These are phyloP conservation scores for Aristolochia fimbriata DNA, from an alignment of 164 flowering plant species.

Conservation along the genomic window DNA sequence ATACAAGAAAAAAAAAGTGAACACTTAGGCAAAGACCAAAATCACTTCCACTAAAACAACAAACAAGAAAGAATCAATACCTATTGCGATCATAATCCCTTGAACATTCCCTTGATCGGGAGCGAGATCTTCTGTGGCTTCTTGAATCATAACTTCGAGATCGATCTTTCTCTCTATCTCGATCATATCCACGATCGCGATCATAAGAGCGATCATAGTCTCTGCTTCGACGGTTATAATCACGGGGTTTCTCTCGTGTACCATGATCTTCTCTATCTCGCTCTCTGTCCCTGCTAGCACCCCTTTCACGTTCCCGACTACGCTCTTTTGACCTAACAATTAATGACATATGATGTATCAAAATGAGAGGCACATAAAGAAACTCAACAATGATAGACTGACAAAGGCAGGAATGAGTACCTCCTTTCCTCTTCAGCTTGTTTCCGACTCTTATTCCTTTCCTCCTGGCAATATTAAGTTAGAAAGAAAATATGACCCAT, in stretches of 20 bases:
- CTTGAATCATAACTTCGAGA: slow-evolving; percentile 63
- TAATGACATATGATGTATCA: neutral
- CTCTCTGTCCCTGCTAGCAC: slow-evolving; percentile 20
- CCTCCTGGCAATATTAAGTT: slow-evolving; percentile 2
- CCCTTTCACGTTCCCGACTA: slow-evolving; percentile 42
- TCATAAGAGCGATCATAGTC: slow-evolving; percentile 61
- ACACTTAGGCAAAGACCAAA: neutral
- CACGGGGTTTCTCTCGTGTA: slow-evolving; percentile 53
- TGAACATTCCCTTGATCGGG: slow-evolving; percentile 57
- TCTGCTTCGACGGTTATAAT: slow-evolving; percentile 44
- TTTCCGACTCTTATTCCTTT: slow-evolving; percentile 5
- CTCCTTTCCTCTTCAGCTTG: slow-evolving; percentile 5
- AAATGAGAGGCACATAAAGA: neutral
- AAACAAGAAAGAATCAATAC: neutral
- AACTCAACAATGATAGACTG: too few species aligned
- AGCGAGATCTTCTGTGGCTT: slow-evolving; percentile 59
- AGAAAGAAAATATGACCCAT: neutral
- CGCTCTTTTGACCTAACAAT: slow-evolving; percentile 64
- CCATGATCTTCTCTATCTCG: slow-evolving; percentile 48
- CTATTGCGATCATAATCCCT: slow-evolving; percentile 85
- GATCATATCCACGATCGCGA: slow-evolving; percentile 50
- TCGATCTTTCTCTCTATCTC: slow-evolving; percentile 57
- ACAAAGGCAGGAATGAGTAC: neutral
- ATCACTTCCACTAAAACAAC: neutral
- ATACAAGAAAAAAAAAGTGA: neutral